Evolutionary conservation across 192 early-diverging fungal genomes (phyloP), one percentile per base, ranked within the genome.

Genomic region (Coemansia sp.): DNA sequence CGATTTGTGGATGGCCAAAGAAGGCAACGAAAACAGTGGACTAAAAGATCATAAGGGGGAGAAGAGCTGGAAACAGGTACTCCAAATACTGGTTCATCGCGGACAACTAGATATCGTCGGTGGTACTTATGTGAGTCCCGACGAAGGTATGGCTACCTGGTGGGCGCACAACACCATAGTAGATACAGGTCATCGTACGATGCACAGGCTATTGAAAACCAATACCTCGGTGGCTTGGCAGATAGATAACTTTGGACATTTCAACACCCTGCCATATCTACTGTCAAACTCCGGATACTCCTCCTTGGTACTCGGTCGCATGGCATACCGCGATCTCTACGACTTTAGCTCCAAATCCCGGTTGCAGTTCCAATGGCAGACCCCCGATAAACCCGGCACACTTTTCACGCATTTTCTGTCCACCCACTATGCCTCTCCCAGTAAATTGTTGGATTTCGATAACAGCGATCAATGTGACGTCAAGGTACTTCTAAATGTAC

Each of bases 121-220:
- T 52, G 78, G 69, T 20, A 67, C 63, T 14, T 81, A 81, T 25
- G 78, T 81, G 16, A 81, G 73, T 34, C 70, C 78, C 1, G 78
- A 81, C 61, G 78, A 81, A 61, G 78, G 78, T 0, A 29, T 81
- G 70, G 52, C 73, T 12, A 73, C 78, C 22, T 81, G 78, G 78
- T 81, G 78, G 78, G 78, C 73, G 22, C 69, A 72, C 67, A 75
- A 72, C 38, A 25, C 52, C 6, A 67, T 81, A 3, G 64, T 75
- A 8, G 78, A 81, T 18, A 64, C 72, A 4, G 78, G 78, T 2
- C 73, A 63, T 11, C 73, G 78, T 11, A 34, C 51, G 11, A 56
- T 76, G n/a, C 54, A 62, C 20, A 10, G 18, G n/a, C 34, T 72
- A 34, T 59, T 81, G n/a, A 69, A 72, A 49, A 33, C 48, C 2